Evolutionary conservation across 371 early-diverging fungal species (phyloP).

Genomic region (Haplosporangium sp.): DNA sequence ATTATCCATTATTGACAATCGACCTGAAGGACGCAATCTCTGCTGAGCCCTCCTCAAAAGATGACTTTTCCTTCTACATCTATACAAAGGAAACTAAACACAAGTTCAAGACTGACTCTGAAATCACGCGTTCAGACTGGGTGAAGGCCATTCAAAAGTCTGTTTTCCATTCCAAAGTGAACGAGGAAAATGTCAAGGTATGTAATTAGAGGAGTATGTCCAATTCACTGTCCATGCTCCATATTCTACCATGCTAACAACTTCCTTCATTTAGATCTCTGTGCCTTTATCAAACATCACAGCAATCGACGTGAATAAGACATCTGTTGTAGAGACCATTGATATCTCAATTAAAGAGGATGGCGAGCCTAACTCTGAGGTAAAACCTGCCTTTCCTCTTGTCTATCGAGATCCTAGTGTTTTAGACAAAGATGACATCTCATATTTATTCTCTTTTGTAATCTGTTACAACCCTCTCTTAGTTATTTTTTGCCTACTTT

Average conservation of each 20-base stretch:
- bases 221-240: too few species aligned
- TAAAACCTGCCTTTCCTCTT: conserved; percentile 13
- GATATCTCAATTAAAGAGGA: conserved; percentile 68
- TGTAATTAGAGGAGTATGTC: neutral
- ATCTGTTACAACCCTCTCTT: neutral
- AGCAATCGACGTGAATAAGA: conserved; percentile 67
- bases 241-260: too few species aligned
- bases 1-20: conserved; percentile 76
- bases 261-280: conserved; percentile 45
- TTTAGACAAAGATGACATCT: too few species aligned
- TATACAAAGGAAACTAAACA: conserved; percentile 58
- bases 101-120: conserved; percentile 70
- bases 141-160: conserved; percentile 72
- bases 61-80: conserved; percentile 22
- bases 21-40: conserved; percentile 72
- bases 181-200: conserved; percentile 71
- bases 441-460: too few species aligned
- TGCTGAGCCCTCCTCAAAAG: conserved; percentile 59
- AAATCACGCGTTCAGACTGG: conserved; percentile 34
- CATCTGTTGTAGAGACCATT: conserved; percentile 66
- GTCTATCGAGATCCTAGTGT: neutral
- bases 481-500: conserved; percentile 82
- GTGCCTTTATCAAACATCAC: conserved; percentile 66
- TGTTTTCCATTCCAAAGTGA: conserved; percentile 71
- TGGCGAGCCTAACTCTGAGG: conserved; percentile 72